Evolutionary conservation across 176 grass and related monocot genomes (phyloP), one percentile per base, ranked within the genome.

Genomic region (Hsuehochloa calcarea): DNA sequence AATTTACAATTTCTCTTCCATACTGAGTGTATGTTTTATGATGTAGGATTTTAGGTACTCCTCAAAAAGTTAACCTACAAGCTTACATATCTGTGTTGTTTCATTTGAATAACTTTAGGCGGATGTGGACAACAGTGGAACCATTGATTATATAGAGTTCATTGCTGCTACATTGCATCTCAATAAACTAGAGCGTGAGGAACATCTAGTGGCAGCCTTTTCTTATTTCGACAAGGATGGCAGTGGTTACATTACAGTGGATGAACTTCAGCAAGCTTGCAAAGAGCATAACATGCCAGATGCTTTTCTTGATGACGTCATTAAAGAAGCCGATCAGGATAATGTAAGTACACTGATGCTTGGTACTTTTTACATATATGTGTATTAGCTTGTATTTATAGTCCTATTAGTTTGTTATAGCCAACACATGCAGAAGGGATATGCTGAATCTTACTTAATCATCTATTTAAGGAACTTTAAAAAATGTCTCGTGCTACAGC

Each of bases 181-280:
- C 35, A 89, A 92, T 70, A 92, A 92, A 75, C 87, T 92, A 43
- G 90, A 90, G 63, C 84, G 87, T 0, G 90, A 92, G 74, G 90
- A 92, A 47, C 86, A 92, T 90, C 74, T 92, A 40, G 88, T 92
- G 61, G 88, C 84, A 43, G 90, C 90, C 14, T 92, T 92, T 84
- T 86, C 86, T 22, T 92, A 92, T 83, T 92, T 92, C 44, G 90
- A 92, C 68, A 92, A 92, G 50, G 90, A 92, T 84, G 87, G 87
- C 19, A 92, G 87, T 64, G 87, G 87, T 79, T 92, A 92, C 74
- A 92, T 92, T 78, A 92, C 90, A 49, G 82, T 89, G 51, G 90
- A 92, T 70, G 90, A 90, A 51, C 90, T 92, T 79, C 78, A 89
- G 70, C 84, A 90, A 92, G 90, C 90, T 60, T 89, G 86, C 78